phyloP scores from a whole-genome alignment of 257 asterid species.

The Primulina huaijiensis region DNA sequence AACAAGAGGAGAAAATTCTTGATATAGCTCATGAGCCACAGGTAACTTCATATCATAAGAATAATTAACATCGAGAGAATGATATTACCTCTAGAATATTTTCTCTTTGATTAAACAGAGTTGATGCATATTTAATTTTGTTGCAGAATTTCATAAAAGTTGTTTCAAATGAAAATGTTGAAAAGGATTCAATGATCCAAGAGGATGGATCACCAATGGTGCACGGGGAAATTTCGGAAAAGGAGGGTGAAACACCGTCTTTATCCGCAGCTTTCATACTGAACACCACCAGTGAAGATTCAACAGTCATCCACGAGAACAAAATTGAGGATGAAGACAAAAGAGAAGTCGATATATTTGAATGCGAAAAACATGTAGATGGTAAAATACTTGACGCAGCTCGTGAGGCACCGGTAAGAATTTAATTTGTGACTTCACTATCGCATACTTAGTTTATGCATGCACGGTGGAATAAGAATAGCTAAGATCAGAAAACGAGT shows the following conservation, averaged over 20 bases:
- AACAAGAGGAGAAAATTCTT: slow-evolving; percentile 3
- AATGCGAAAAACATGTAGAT: neutral
- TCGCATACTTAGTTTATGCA: neutral
- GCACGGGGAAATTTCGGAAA: slow-evolving; percentile 17
- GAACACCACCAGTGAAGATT: slow-evolving; percentile 18
- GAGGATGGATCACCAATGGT: slow-evolving; percentile 18
- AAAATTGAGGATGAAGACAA: slow-evolving; percentile 17
- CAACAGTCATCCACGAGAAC: slow-evolving; percentile 13
- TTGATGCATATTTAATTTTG: neutral
- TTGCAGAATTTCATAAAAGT: slow-evolving; percentile 25
- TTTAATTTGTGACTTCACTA: neutral
- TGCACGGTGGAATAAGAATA: neutral
- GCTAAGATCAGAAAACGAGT: neutral
- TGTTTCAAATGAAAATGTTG: slow-evolving; percentile 23
- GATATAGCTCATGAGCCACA: neutral
- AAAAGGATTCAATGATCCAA: slow-evolving; percentile 18
- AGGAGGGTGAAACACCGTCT: slow-evolving; percentile 17
- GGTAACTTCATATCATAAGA: neutral
- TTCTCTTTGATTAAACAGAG: slow-evolving; percentile 2
- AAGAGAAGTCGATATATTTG: slow-evolving; percentile 15
- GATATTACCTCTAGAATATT: neutral
- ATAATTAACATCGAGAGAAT: neutral
- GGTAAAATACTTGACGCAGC: neutral
- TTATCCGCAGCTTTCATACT: slow-evolving; percentile 17
- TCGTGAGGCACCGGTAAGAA: neutral